A percentile compares a stretch with the other conserved stretches of the same genome.
These are phyloP conservation scores for Cryptococcus sp. DNA, from an alignment of 1,284 basidiomycete genomes.

Conservation along the genomic window DNA sequence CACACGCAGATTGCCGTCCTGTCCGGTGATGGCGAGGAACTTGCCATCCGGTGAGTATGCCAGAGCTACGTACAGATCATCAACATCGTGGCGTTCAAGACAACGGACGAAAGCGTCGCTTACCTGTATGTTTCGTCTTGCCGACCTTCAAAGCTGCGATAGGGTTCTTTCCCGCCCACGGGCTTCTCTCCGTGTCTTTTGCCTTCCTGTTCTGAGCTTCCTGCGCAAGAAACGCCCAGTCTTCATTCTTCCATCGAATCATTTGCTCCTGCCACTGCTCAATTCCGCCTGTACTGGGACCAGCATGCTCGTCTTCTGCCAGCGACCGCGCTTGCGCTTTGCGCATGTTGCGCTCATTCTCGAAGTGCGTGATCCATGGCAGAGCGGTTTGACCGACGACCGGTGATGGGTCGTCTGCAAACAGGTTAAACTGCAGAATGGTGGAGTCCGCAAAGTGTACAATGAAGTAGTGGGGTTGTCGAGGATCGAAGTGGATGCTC, in stretches of 20 bases:
- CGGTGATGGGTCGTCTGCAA: slow-evolving; percentile 45
- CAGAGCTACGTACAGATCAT: slow-evolving; percentile 65
- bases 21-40: slow-evolving; percentile 79
- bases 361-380: slow-evolving; percentile 44
- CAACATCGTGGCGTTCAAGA: neutral
- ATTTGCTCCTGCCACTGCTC: slow-evolving; percentile 26
- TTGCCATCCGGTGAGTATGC: slow-evolving; percentile 87
- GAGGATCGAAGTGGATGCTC: slow-evolving; percentile 85
- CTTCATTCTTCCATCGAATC: slow-evolving; percentile 52
- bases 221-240: slow-evolving; percentile 33
- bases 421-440: slow-evolving; percentile 46
- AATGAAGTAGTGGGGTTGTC: slow-evolving; percentile 78
- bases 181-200: slow-evolving; percentile 35
- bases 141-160: slow-evolving; percentile 49
- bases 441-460: slow-evolving; percentile 78
- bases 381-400: slow-evolving; percentile 24
- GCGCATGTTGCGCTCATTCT: slow-evolving; percentile 10
- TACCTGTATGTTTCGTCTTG: slow-evolving; percentile 68
- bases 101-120: slow-evolving; percentile 35
- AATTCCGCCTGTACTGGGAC: neutral
- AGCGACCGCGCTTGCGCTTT: neutral
- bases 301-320: neutral
- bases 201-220: slow-evolving; percentile 33
- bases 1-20: slow-evolving; percentile 83
- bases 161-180: slow-evolving; percentile 53